Base-by-base conservation (phyloP, 1,284 basidiomycete species). In the Microstroma glucosiphilum region DNA sequence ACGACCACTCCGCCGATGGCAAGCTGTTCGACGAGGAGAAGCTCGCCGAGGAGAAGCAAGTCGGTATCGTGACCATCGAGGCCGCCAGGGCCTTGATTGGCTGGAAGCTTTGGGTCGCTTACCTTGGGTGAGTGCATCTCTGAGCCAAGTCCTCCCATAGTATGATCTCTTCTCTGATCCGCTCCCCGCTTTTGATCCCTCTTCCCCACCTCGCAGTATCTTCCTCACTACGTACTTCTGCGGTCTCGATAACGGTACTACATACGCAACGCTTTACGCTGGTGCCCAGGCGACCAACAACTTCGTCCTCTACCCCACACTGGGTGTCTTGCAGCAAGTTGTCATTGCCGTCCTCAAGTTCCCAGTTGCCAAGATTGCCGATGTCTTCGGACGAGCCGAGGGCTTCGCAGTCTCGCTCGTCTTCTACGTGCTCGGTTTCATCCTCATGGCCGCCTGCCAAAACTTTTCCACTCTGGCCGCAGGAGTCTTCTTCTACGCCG, bases 331-430 rank as follows among this genome's bases (percentile, higher is more conserved):
- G 1, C 76, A 79, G 61, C 62, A 64, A n/a, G 72, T 78, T 46
- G 67, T 79, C 49, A 70, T 76, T 56, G 77, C 75, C 40, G 72
- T 79, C 57, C 66, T 63, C 61, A 79, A 79, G 63, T 73, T 76
- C 61, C 69, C 75, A 48, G 68, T 79, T 61, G 76, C 70, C 23
- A 78, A 78, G 62, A n/a, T 79, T 13, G 65, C 76, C 23, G 77
- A 79, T 56, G 72, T 78, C 40, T 79, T 78, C 23, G 77, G 77
- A 46, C 70, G 77, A 11, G 74, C 72, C 7, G 61, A 72, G 25
- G 76, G 73, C 25, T 74, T 70, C 57, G 19, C 23, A 6, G 41
- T 78, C 58, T 66, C 71, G n/a, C 53, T 77, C 25, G 40, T 67
- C 57, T 71, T 77, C 60, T 79, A 77, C 66, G 51, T 70, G 6